These are phyloP conservation scores for Cladophialophora carrionii DNA, from an alignment of 2,329 filamentous ascomycete species.

Conservation along the genomic window DNA sequence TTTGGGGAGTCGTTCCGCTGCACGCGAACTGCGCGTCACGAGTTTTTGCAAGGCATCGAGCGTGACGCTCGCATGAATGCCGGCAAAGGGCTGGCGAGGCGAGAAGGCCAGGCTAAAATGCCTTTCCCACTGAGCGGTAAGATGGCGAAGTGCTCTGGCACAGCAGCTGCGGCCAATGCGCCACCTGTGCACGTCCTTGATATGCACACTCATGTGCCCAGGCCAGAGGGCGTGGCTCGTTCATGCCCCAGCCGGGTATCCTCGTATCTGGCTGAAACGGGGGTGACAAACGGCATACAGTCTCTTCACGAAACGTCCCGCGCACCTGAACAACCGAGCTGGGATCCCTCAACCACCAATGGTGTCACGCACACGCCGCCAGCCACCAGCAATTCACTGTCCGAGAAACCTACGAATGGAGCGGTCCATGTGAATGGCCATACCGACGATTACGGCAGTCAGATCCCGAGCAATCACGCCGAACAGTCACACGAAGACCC, in stretches of 20 bases:
- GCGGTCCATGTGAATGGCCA: background rate
- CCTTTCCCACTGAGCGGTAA: slow-evolving; percentile 30
- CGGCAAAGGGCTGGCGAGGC: slow-evolving; percentile 16
- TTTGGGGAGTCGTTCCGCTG: slow-evolving; percentile 9
- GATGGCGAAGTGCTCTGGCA: slow-evolving; percentile 23
- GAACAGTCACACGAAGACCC: slow-evolving; percentile 13
- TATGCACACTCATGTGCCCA: slow-evolving; percentile 4
- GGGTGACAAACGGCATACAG: background rate
- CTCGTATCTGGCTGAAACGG: background rate
- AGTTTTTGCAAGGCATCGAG: slow-evolving; percentile 22
- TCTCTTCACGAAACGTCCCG: background rate
- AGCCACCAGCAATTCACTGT: background rate
- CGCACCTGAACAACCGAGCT: background rate
- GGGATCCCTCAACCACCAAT: slow-evolving; percentile 4
- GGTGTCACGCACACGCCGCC: background rate
- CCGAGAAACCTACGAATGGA: background rate
- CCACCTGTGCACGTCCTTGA: background rate
- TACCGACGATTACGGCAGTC: slow-evolving; percentile 1
- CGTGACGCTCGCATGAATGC: slow-evolving; percentile 10
- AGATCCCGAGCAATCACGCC: background rate
- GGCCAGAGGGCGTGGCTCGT: slow-evolving; percentile 1
- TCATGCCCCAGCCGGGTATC: background rate
- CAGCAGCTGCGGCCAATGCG: background rate
- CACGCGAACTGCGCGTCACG: slow-evolving; percentile 15
- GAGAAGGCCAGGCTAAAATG: slow-evolving; percentile 29